Evolutionary conservation across 2,329 filamentous ascomycete species (phyloP), one percentile per base, ranked within the genome.

Genomic region (Alternaria panax): DNA sequence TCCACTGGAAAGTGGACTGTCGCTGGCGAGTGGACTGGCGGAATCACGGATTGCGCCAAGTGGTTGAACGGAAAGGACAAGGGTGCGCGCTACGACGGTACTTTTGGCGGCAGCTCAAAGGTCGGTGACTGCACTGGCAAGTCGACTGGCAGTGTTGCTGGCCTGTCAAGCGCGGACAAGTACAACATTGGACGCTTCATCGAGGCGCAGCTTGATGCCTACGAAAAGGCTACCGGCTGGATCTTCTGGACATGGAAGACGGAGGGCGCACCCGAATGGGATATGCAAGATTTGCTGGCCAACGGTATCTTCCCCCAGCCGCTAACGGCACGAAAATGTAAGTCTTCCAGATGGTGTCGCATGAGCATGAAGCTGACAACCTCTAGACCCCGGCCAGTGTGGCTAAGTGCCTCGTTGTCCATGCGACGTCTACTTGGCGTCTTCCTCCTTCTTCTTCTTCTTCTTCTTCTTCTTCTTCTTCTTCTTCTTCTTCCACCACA

Each of bases 171-270:
- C 7, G 79, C 71, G 18, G 80, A 83, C 69, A 79, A 80, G 69
- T 66, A 69, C 53, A 80, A 82, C 70, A 77, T 83, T 53, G 71
- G 76, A 20, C 71, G 73, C 28, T 83, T 80, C 66, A 82, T 83
- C 65, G 77, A 80, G 63, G 81, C 81, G 8, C 81, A 83, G 65
- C 77, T 84, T 4, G 78, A 80, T 36, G 81, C 78, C 1, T 83
- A 76, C 54, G 82, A 84, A 72, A 81, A 80, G 74, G 80, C 79
- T 5, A 73, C 64, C 2, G 81, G 81, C 1, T 84, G 81, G 81
- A 80, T 83, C 65, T 83, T 82, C 71, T 83, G 82, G 82, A 81
- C 78, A 5, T 83, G 81, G 81, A 82, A 82, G 76, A 83, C 80
- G 1, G 81, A 84, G 67, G 75, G 75, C 24, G 80, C 81, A 32